phyloP scores from a whole-genome alignment of 768 basidiomycete genomes.

The Termitomyces sp. region DNA sequence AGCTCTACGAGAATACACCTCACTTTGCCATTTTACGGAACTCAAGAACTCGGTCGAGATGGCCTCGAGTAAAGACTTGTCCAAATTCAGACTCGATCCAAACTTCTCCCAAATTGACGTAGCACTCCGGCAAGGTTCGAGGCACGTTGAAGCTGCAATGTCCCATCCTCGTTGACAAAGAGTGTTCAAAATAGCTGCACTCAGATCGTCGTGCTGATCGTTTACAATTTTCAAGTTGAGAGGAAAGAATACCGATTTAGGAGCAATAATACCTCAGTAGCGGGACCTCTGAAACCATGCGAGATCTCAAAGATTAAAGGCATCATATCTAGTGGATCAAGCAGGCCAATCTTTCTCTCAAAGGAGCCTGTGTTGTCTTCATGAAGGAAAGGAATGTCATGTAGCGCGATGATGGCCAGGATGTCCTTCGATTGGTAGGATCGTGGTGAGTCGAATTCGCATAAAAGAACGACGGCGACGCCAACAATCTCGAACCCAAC shows the following conservation, averaged over 20 bases:
- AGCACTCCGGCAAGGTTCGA: slow-evolving; percentile 27
- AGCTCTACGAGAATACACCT: slow-evolving; percentile 5
- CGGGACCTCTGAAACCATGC: not conserved
- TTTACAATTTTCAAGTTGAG: not conserved
- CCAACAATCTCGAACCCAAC: slow-evolving; percentile 28
- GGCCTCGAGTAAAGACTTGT: slow-evolving; percentile 26
- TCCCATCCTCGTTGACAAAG: slow-evolving; percentile 23
- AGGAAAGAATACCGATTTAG: not conserved
- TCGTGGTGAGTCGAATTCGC: slow-evolving; percentile 16
- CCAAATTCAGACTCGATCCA: slow-evolving; percentile 28
- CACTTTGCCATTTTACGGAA: slow-evolving; percentile 51
- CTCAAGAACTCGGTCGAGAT: slow-evolving; percentile 43
- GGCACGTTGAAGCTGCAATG: slow-evolving; percentile 14
- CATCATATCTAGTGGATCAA: slow-evolving; percentile 53
- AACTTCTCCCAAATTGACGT: slow-evolving; percentile 39
- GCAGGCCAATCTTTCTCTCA: slow-evolving; percentile 37
- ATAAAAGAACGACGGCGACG: slow-evolving; percentile 33
- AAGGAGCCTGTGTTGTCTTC: slow-evolving; percentile 22
- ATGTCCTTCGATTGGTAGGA: slow-evolving; percentile 28
- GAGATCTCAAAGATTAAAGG: slow-evolving; percentile 32
- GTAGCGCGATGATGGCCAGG: slow-evolving; percentile 42
- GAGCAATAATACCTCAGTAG: slow-evolving; percentile 10
- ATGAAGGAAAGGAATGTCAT: slow-evolving; percentile 40
- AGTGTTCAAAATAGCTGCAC: slow-evolving; percentile 17
- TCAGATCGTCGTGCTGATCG: slow-evolving; percentile 24